These are phyloP conservation scores for Trypanosoma avium DNA, from an alignment of 208 protist species.

Conservation along the genomic window DNA sequence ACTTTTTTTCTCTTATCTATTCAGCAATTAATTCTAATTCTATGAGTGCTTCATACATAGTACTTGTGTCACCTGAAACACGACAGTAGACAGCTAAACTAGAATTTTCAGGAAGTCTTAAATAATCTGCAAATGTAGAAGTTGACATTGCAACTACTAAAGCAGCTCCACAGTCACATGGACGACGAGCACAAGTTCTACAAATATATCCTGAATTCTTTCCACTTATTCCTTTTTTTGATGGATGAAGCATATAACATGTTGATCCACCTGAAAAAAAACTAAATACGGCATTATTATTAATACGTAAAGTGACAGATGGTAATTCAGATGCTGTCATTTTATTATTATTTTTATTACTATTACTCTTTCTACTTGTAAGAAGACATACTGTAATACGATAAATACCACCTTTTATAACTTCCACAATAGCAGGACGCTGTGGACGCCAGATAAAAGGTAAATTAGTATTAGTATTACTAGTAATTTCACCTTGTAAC, in stretches of 20 bases:
- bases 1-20: slow-evolving; percentile 12
- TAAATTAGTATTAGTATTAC: not conserved
- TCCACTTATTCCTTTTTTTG: not conserved
- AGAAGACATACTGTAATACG: slow-evolving; percentile 41
- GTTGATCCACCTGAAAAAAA: slow-evolving; percentile 17
- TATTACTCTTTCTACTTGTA: not conserved
- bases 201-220: not conserved
- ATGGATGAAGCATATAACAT: slow-evolving; percentile 8
- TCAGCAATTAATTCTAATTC: slow-evolving; percentile 52
- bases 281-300: slow-evolving; percentile 17
- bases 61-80: slow-evolving; percentile 24
- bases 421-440: slow-evolving; percentile 14
- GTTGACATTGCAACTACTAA: slow-evolving; percentile 38
- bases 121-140: slow-evolving; percentile 41
- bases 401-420: slow-evolving; percentile 39
- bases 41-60: slow-evolving; percentile 47
- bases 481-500: slow-evolving; percentile 8
- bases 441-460: slow-evolving; percentile 18
- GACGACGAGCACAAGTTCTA: not conserved
- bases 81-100: slow-evolving; percentile 47
- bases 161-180: slow-evolving; percentile 37
- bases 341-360: not conserved
- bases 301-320: slow-evolving; percentile 9
- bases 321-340: not conserved
- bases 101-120: slow-evolving; percentile 43